Conservation (phyloP, 78 protist genomes). For the Monosiga brevicollis region DNA sequence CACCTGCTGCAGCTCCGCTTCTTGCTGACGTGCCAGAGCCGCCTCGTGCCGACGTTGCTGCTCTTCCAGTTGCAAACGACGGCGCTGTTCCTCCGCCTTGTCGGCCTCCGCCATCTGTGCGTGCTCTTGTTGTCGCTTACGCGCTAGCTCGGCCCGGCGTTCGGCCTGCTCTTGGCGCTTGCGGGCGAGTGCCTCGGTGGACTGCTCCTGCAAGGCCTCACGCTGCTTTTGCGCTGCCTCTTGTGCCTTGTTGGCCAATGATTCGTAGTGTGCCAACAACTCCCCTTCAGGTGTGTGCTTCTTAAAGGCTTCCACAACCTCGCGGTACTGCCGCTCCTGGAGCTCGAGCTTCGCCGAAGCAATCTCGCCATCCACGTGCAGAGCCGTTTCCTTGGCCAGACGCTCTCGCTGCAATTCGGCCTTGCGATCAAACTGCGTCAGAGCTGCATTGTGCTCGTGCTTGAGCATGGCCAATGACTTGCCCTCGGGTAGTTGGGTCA, state of each 20-base stretch:
- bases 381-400: background rate
- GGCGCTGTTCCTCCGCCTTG: background rate
- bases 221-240: no score
- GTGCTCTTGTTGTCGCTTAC: background rate
- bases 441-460: background rate
- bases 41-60: background rate
- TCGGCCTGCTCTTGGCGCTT: background rate
- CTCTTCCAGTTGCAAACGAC: background rate
- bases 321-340: slow-evolving; percentile 1
- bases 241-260: background rate
- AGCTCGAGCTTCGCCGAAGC: background rate
- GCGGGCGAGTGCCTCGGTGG: background rate
- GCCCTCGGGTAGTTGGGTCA: no score
- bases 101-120: background rate
- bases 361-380: background rate
- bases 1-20: background rate
- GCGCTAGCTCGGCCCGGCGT: background rate
- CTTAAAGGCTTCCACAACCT: background rate
- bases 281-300: background rate
- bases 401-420: background rate
- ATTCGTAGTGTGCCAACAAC: background rate
- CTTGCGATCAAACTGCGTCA: background rate
- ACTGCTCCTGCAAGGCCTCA: no score
- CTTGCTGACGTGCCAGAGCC: background rate
- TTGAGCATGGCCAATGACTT: background rate